A percentile compares a stretch with the other conserved stretches of the same genome.
phyloP scores from a whole-genome alignment of 257 asterid genomes.

The Asclepias syriaca region DNA sequence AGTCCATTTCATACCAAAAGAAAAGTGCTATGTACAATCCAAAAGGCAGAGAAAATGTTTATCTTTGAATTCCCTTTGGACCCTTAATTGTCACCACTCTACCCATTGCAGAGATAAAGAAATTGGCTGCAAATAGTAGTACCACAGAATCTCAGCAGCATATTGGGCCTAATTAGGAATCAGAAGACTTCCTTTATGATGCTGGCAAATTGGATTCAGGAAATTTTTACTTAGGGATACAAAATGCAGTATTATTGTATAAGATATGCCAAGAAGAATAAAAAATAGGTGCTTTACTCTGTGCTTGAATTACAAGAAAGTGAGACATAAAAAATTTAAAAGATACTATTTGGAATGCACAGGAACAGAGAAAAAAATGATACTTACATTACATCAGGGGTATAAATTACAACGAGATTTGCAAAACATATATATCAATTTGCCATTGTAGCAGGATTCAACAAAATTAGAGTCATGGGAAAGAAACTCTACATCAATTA shows the following conservation, averaged over 20 bases:
- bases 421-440: not conserved
- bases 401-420: not conserved
- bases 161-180: not conserved
- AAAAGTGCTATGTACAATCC: not conserved
- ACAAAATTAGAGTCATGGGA: not conserved
- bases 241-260: not conserved
- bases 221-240: not conserved
- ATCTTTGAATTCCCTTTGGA: not conserved
- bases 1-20: not conserved
- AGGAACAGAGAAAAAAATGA: not conserved
- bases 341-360: too few species aligned
- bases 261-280: not conserved
- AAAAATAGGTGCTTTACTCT: not conserved
- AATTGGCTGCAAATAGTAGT: not conserved
- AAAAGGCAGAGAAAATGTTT: too few species aligned
- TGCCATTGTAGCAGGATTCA: not conserved
- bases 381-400: slow-evolving; percentile 12
- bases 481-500: not conserved
- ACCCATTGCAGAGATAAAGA: slow-evolving; percentile 2
- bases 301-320: not conserved
- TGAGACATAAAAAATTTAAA: not conserved
- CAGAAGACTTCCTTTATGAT: not conserved
- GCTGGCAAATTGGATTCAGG: not conserved
- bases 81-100: slow-evolving; percentile 12
- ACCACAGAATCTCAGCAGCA: not conserved